Percentiles rank a stretch among this genome's conserved stretches.
Evolutionary conservation across 2,329 filamentous ascomycete genomes (phyloP).

Genomic region (Metarhizium sp.): DNA sequence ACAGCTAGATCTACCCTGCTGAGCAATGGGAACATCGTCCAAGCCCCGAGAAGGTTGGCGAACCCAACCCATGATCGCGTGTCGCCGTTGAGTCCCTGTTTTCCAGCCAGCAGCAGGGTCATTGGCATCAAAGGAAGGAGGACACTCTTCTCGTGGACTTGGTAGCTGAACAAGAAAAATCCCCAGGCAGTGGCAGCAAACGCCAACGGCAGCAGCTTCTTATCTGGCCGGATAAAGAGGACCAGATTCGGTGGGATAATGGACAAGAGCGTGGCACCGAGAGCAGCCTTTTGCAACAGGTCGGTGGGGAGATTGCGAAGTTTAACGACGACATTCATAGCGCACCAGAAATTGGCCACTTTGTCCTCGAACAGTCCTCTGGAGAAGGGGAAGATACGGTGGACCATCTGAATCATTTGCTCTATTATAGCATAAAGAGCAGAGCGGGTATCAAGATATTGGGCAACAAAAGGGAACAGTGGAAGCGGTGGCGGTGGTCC

Average conservation of each 20-base stretch:
- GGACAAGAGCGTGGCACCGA: constrained; percentile 63
- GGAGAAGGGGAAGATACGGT: constrained; percentile 92
- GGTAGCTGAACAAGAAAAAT: constrained; percentile 96
- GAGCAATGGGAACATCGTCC: constrained; percentile 91
- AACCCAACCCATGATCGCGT: constrained; percentile 90
- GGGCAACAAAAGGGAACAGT: constrained; percentile 46
- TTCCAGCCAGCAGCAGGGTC: constrained; percentile 75
- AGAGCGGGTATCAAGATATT: constrained; percentile 52
- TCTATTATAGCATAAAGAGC: constrained; percentile 67
- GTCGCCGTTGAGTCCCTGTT: constrained; percentile 66
- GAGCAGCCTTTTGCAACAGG: constrained; percentile 66
- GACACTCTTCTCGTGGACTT: constrained; percentile 97
- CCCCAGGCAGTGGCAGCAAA: constrained; percentile 85
- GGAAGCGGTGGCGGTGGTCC: constrained; percentile 54
- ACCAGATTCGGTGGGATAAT: constrained; percentile 73
- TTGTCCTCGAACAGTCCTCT: constrained; percentile 98
- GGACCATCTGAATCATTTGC: constrained; percentile 73
- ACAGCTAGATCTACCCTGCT: constrained; percentile 73
- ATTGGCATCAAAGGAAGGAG: constrained; percentile 86
- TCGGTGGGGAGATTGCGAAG: constrained; percentile 63
- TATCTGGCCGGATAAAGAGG: constrained; percentile 69
- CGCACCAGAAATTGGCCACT: constrained; percentile 97
- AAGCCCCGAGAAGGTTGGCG: constrained; percentile 78
- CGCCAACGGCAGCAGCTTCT: constrained; percentile 66
- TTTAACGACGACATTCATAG: constrained; percentile 82